Base-by-base conservation (phyloP, 202 grass and related monocot species). In the Zizania palustris region DNA sequence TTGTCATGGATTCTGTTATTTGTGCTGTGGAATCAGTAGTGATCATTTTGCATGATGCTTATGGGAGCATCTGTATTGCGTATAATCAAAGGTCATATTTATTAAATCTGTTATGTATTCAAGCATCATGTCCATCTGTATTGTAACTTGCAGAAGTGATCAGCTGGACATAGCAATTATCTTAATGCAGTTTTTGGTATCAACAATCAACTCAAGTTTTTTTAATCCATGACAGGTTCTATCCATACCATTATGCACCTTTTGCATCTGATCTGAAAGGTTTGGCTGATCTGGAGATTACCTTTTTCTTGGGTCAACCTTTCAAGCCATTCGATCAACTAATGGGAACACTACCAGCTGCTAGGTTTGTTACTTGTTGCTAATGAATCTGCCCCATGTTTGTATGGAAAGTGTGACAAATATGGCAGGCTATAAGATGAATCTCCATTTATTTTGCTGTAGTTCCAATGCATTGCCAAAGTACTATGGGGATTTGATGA, bases 301-400 rank as follows among this genome's bases (percentile, higher is more conserved):
- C 96, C 0, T 99, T 99, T 91, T 99, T 99, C 85, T 88, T 99
- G 82, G 96, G 96, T 75, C 96, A 99, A 69, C 96, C 96, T 81
- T 99, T 99, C 73, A 99, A 99, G 72, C 96, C 96, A 85, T 99
- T 99, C 83, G 96, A 99, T 82, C 96, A 99, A 85, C 81, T 99
- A 66, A 99, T 99, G 96, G 96, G 96, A 82, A 96, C 92, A 75
- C 78, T 99, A 63, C 96, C 96, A 74, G 81, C 92, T 87, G 87
- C 96, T 36, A 99, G 96, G 96, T 99, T 85, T 73, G 76, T 67
- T 73, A 63, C 76, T 79, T 69, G 78, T 18, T 80, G 58, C 49
- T 36, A 63, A 61, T 53, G 20, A 65, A 65, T 65, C 12, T 76
- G 7, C 28, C 64, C 16, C 61, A 72, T 74, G 20, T 72, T 76